Evolutionary conservation across 2,329 filamentous ascomycete genomes (phyloP), one percentile per base, ranked within the genome.

Genomic region (Diaporthe ampelina): DNA sequence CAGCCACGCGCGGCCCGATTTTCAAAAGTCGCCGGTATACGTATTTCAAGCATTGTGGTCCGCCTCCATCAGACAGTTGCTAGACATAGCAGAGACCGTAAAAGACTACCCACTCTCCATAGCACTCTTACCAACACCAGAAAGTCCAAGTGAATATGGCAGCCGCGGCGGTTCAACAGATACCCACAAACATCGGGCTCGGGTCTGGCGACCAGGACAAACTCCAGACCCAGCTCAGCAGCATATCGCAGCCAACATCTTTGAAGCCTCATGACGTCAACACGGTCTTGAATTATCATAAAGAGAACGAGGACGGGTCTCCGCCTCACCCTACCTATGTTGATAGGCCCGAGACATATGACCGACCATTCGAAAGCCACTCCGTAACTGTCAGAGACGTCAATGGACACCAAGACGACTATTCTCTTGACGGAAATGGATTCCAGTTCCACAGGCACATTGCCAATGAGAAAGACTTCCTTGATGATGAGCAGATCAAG

Each of bases 391-490:
- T 24, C 86, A 91, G 40, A 85, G 91, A 93, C 0, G 88, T 83
- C 9, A 81, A 88, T 54, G 91, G 91, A 0, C 91, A 93, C 78
- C 90, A 93, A 72, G 91, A 93, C 76, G 91, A 93, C 78, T 93
- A 91, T 0, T 81, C 85, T 10, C 84, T 85, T 24, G 89, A 90
- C 0, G 89, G 90, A 0, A 84, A 82, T 7, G 84, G 85, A 72
- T 89, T 92, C 43, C 91, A 93, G 0, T 81, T 84, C n/a, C 81
- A 87, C 11, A 89, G 90, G 75, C 84, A 92, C 63, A 82, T 86
- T 0, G 83, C 81, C 1, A 84, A 85, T 7, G 91, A 92, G 75
- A 90, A 91, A 0, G 87, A 89, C 11, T 81, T 84, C 73, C 81
- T 92, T 0, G 84, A 92, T 4, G 82, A 88, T 72, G 45, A 67